Percentiles rank a stretch among this genome's conserved stretches.
These are phyloP conservation scores for Phylloporus scabripes DNA, from an alignment of 768 basidiomycete genomes.

Conservation along the genomic window DNA sequence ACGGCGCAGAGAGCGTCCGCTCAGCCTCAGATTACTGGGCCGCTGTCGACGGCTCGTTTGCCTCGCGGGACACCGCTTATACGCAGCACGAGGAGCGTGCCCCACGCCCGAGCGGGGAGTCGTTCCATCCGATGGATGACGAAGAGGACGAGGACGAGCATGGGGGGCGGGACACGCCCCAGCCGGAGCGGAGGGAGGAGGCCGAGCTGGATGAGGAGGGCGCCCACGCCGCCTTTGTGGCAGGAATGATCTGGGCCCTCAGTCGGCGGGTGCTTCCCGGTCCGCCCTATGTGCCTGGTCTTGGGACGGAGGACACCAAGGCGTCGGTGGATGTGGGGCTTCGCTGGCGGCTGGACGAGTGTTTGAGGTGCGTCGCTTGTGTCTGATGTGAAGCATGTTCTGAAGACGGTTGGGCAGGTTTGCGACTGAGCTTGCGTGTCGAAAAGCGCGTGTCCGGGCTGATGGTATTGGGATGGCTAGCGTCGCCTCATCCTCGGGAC, in stretches of 20 bases:
- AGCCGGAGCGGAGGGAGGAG: constrained; percentile 9
- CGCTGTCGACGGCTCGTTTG: constrained; percentile 26
- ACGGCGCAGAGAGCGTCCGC: constrained; percentile 42
- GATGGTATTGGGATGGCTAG: constrained; percentile 4
- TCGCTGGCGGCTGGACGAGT: constrained; percentile 78
- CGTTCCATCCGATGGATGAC: constrained; percentile 31
- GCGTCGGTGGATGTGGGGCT: constrained; percentile 32
- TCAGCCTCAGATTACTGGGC: constrained; percentile 81
- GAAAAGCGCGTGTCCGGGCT: constrained; percentile 43
- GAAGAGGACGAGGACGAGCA: constrained; percentile 20
- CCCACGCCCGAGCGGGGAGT: constrained; percentile 24
- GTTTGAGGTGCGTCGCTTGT: constrained; percentile 51
- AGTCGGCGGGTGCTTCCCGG: constrained; percentile 70
- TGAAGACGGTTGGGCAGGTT: constrained; percentile 43
- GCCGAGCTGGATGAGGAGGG: constrained; percentile 66
- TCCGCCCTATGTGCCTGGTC: constrained; percentile 60
- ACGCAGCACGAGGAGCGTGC: constrained; percentile 6
- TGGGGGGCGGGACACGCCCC: constrained; percentile 22
- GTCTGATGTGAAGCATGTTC: not conserved
- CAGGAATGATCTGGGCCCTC: constrained; percentile 81
- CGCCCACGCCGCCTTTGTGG: constrained; percentile 78
- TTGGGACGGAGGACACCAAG: constrained; percentile 12
- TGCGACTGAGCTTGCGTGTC: constrained; percentile 76
- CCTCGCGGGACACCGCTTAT: constrained; percentile 17
- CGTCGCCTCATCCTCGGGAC: constrained; percentile 12